Conservation (phyloP, 148 eudicot genomes). For the Spergularia bocconei region DNA sequence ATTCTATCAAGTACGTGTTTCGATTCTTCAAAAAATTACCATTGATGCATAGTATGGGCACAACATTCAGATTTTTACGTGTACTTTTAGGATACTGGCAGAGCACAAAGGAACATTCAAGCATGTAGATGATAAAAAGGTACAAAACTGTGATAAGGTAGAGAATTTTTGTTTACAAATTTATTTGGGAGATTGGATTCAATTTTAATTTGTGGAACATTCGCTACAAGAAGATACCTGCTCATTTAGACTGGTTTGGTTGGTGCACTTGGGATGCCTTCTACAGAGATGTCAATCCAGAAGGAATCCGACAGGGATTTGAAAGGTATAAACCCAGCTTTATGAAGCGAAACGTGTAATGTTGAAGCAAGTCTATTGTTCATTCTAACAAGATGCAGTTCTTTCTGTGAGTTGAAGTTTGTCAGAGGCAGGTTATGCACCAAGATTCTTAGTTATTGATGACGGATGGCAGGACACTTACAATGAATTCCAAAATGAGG, state of each 20-base stretch:
- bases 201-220: slow-evolving; percentile 1
- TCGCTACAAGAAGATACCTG: slow-evolving; percentile 41
- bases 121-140: slow-evolving; percentile 59
- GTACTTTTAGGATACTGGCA: slow-evolving; percentile 46
- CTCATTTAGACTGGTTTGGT: slow-evolving; percentile 63
- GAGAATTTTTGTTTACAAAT: neutral
- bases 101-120: slow-evolving; percentile 54
- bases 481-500: slow-evolving; percentile 47
- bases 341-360: too few species aligned
- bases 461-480: slow-evolving; percentile 70
- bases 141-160: slow-evolving; percentile 6
- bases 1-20: slow-evolving; percentile 47
- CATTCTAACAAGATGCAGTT: neutral
- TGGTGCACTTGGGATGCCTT: slow-evolving; percentile 82
- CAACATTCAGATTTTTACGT: neutral
- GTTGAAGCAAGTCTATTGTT: slow-evolving; percentile 1
- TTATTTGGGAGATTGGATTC: neutral
- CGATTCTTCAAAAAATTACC: neutral
- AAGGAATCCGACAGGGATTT: slow-evolving; percentile 54
- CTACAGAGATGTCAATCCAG: slow-evolving; percentile 53
- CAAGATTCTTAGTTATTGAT: slow-evolving; percentile 58
- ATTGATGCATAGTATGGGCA: slow-evolving; percentile 1
- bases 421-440: slow-evolving; percentile 46
- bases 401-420: slow-evolving; percentile 31
- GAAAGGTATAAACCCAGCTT: slow-evolving; percentile 35